Evolutionary conservation across 2,329 filamentous ascomycete species (phyloP), one percentile per base, ranked within the genome.

Genomic region (Achaetomium macrosporum): DNA sequence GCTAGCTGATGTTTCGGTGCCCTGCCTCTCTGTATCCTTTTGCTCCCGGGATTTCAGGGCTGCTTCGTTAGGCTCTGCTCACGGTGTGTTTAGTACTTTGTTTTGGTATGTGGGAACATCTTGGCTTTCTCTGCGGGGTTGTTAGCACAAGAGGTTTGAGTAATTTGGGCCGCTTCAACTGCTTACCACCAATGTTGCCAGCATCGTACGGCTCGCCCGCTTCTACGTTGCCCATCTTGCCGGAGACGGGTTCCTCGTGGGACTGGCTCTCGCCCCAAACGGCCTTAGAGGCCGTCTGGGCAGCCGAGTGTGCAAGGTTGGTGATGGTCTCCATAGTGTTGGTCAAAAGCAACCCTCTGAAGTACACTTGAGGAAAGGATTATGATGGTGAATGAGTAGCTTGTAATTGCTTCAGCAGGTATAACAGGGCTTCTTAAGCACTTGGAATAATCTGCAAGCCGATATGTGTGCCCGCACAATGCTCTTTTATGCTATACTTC

Each of bases 191-290:
- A n/a, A 80, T 71, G 67, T 93, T 93, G 45, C 89, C 89, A 53
- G 82, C 82, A 65, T 93, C 89, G 62, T 84, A 95, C 0, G 89
- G 89, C 66, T 92, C 84, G 12, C 79, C 81, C 41, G 75, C 76
- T 20, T 77, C 76, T 5, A 87, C 85, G 65, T 85, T 73, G 37
- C 89, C 89, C 53, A 77, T 73, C 47, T 81, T 73, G 19, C 89
- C 89, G 17, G 87, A 86, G 42, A 90, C 68, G 16, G 89, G 89
- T 71, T 95, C 89, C 43, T 71, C 66, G 42, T 66, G 63, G 20
- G 65, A 51, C 29, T 69, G 60, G 53, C 55, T 63, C 30, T 73
- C 71, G 12, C 75, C 76, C 74, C 74, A 79, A 39, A 81, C 66
- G 30, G 69, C 73, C 58, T 74, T 73, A 20, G 73, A 72, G 29